Evolutionary conservation across 257 asterid genomes (phyloP), one percentile per base, ranked within the genome.

Genomic region (Solanum tarijense): DNA sequence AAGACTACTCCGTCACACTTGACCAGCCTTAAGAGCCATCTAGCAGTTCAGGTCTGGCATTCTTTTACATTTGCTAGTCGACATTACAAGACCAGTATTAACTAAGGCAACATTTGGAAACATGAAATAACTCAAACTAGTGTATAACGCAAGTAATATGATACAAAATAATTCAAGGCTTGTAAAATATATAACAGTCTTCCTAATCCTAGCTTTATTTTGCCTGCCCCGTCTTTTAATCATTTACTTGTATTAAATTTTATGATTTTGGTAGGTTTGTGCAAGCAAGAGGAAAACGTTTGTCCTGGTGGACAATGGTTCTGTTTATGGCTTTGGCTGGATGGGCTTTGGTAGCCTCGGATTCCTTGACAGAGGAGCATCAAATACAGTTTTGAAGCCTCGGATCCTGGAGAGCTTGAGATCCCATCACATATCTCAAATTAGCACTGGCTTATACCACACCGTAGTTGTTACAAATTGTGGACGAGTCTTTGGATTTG

Each of bases 381-480:
- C 95, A 8, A 94, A 93, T 78, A 94, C 93, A 90, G 86, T 95
- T 60, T 20, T 91, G 87, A 91, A 73, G 72, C 98, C 98, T 39
- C 94, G 87, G 48, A 93, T 93, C 72, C 91, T 95, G 5, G 94
- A 93, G 46, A 93, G 94, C 94, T 87, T 95, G 90, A 93, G 89
- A 88, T 65, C 90, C 46, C 93, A 91, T 90, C 95, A 90, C 85
- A 91, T 94, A 55, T 91, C 98, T 39, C 98, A 95, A 89, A 95
- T 94, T 39, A 95, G 98, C 94, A 94, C 98, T 8, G 98, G 96
- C n/a, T 90, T 95, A 88, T 94, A 95, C 94, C 98, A 95, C 90
- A 92, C 96, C 4, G 94, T 95, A 74, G 94, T 94, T 35, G 92
- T 95, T 68, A 94, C 97, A 14, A 92, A 90, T 25, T 90, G 87